Evolutionary conservation across 108 stramenopile genomes (phyloP), one percentile per base, ranked within the genome.

Genomic region (Skeletonema grethae): DNA sequence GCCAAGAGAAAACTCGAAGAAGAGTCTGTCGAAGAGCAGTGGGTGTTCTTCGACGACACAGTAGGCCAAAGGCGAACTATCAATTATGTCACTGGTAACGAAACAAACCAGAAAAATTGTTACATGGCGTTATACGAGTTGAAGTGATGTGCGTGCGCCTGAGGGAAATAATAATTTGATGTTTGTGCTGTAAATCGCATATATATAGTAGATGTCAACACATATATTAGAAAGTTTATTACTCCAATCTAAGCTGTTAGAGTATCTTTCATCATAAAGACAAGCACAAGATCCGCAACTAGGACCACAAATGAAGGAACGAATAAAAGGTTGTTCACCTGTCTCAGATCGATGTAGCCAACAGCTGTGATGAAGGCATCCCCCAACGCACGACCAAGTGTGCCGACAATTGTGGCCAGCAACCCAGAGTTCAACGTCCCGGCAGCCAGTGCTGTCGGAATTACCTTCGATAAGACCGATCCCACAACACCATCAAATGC

Each of bases 341-440:
- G 82, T 20, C 88, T 74, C 45, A 89, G 39, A 62, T 83, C 71
- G 29, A 87, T 74, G 65, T 63, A 79, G 12, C 88, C 90, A n/a
- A 86, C 69, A 9, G 80, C 34, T 43, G 78, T 77, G 45, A 91
- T 89, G 65, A 89, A 91, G 5, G 86, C 55, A 57, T 91, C 90
- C 10, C 90, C 90, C 65, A 86, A 82, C 16, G 83, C 73, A 36
- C 90, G 80, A 34, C 90, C 90, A 28, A 86, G 74, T 58, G 90
- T 90, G 12, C 85, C 86, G 7, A 91, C 72, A 63, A 88, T 72
- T 29, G 89, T 90, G 11, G 89, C 84, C 32, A 96, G 65, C 30
- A 93, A 69, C 31, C 92, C 95, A 36, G 85, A 84, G 65, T 96
- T 93, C 63, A 96, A 89, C 28, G 95, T 96, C 16, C 96, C 97